Base-by-base conservation (phyloP, 1,284 basidiomycete species). In the Abortiporus biennis region DNA sequence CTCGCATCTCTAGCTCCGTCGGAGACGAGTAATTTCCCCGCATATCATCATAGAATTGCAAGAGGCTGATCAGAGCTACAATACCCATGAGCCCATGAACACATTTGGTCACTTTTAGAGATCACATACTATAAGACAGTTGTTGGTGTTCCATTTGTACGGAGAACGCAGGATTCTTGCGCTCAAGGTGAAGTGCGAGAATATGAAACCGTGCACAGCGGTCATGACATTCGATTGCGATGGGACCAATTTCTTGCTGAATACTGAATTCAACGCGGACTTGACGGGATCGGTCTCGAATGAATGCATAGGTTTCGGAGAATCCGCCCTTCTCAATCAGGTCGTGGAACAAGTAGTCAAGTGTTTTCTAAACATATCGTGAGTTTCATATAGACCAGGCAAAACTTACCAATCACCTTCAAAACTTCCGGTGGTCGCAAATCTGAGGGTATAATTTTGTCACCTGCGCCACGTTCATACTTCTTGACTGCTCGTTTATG, bases 211-310 rank as follows among this genome's bases (percentile, higher is more conserved):
- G 78, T 20, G 89, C 93, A 54, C 95, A 96, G 40, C 94, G 82
- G 57, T 94, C 93, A 54, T 94, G 87, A 54, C 89, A 92, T 52
- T 91, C 87, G 40, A 96, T 92, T 0, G 92, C 88, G 35, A 88
- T 59, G 1, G 69, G 59, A 0, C 88, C 89, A 31, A 80, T 83
- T 44, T 85, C 78, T 48, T 88, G 87, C 61, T 98, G 95, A 68
- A 97, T 87, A 0, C 91, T 92, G 50, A 98, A 96, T 61, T 99
- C 95, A 54, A 88, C 94, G 23, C 95, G 74, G 34, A 98, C 86
- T 0, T 91, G 77, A 47, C 95, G 78, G 0, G 92, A 91, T 12
- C 95, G 83, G 63, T 99, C 95, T 36, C 94, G 84, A 36, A 99
- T 82, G 67, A 97, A 98, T 48, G 71, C 81, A 60, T 79, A 87